Conservation (phyloP, 192 early-diverging fungal species). For the Mortierella claussenii region DNA sequence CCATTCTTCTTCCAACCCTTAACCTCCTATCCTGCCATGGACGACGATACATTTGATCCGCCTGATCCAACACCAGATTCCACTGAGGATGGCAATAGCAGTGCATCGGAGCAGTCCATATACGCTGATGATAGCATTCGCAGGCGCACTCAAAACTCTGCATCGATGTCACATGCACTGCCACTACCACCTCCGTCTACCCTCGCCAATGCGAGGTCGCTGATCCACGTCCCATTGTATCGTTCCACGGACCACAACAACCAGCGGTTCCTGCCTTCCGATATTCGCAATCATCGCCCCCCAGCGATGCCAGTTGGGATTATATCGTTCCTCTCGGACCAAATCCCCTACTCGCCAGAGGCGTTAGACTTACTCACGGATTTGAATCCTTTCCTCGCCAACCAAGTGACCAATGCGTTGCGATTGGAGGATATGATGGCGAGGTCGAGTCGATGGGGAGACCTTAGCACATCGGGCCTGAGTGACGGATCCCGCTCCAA, state of each 20-base stretch:
- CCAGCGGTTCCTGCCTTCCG: constrained; percentile 41
- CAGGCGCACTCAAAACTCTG: not conserved
- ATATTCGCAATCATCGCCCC: constrained; percentile 29
- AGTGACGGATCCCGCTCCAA: constrained; percentile 11
- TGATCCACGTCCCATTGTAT: constrained; percentile 65
- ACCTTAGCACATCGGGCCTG: constrained; percentile 5
- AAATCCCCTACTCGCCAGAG: constrained; percentile 62
- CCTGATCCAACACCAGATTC: constrained; percentile 50
- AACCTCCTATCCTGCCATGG: constrained; percentile 56
- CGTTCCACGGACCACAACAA: constrained; percentile 55
- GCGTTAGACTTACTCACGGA: constrained; percentile 50
- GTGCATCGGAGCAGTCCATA: constrained; percentile 19
- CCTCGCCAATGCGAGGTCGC: constrained; percentile 55
- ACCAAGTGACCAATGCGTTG: constrained; percentile 31
- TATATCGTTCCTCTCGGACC: constrained; percentile 62
- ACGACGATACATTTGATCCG: constrained; percentile 69
- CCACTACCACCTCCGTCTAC: constrained; percentile 36
- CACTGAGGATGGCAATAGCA: constrained; percentile 23
- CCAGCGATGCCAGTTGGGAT: constrained; percentile 61
- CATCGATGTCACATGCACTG: constrained; percentile 6
- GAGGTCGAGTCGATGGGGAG: constrained; percentile 24
- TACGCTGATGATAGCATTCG: too few species aligned
- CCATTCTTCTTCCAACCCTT: constrained; percentile 62
- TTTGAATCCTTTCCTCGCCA: constrained; percentile 60
- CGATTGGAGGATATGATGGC: constrained; percentile 28